phyloP scores from a whole-genome alignment of 2,329 filamentous ascomycete species.

The Aspergillus floridensis region DNA sequence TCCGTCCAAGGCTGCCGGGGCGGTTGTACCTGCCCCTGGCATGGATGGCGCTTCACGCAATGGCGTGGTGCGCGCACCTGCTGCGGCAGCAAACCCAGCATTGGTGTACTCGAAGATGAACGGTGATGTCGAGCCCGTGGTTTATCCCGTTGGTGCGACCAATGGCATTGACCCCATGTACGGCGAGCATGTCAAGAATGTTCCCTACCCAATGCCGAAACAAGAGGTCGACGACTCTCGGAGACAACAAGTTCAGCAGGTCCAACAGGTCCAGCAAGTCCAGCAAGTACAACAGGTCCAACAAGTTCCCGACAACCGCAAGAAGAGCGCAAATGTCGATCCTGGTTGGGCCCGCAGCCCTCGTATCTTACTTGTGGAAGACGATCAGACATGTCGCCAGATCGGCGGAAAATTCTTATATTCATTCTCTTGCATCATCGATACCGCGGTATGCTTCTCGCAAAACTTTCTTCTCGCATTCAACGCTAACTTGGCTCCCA shows the following conservation, averaged over 20 bases:
- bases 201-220: slow-evolving; percentile 79
- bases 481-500: slow-evolving; percentile 36
- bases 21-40: slow-evolving; percentile 55
- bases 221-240: slow-evolving; percentile 51
- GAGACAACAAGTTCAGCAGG: slow-evolving; percentile 18
- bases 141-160: slow-evolving; percentile 87
- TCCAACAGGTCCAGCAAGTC: neutral
- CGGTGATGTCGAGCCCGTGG: slow-evolving; percentile 65
- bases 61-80: slow-evolving; percentile 42
- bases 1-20: slow-evolving; percentile 54
- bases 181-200: slow-evolving; percentile 89
- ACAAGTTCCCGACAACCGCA: slow-evolving; percentile 52
- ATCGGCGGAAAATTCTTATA: slow-evolving; percentile 67
- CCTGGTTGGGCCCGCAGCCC: slow-evolving; percentile 68
- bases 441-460: slow-evolving; percentile 55
- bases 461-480: slow-evolving; percentile 16
- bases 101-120: slow-evolving; percentile 52
- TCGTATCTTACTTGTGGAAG: slow-evolving; percentile 86
- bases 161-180: slow-evolving; percentile 95
- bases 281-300: neutral
- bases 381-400: slow-evolving; percentile 64
- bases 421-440: slow-evolving; percentile 62
- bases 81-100: slow-evolving; percentile 48
- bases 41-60: slow-evolving; percentile 52
- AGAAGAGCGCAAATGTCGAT: slow-evolving; percentile 61